phyloP scores from a whole-genome alignment of 352 stramenopile genomes.

The Pilasporangium apinafurcum region DNA sequence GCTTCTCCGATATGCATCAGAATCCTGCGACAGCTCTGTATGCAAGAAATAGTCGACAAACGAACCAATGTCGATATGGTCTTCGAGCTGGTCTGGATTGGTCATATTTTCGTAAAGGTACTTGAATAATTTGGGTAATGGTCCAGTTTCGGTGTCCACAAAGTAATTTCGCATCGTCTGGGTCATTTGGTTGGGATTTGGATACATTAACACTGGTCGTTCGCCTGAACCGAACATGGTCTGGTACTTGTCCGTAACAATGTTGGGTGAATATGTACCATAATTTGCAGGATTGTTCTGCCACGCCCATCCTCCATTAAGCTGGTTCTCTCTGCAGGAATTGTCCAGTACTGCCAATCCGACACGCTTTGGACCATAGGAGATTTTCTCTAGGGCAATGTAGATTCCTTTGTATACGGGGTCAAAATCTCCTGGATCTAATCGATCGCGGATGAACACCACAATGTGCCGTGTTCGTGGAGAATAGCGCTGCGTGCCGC shows the following conservation, averaged over 20 bases:
- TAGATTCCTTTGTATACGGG: conserved; percentile 63
- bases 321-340: conserved; percentile 25
- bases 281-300: conserved; percentile 68
- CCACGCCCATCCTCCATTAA: conserved; percentile 73
- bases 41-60: conserved; percentile 73
- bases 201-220: conserved; percentile 41
- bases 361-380: conserved; percentile 65
- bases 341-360: conserved; percentile 46
- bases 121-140: conserved; percentile 47
- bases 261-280: conserved; percentile 34
- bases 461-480: conserved; percentile 53
- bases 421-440: conserved; percentile 14
- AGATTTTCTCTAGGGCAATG: conserved; percentile 67
- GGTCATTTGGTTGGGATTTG: conserved; percentile 26
- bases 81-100: conserved; percentile 29
- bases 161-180: conserved; percentile 67
- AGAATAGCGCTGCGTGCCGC: conserved; percentile 60
- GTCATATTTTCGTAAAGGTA: conserved; percentile 66
- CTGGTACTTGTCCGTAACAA: conserved; percentile 51
- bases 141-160: conserved; percentile 33
- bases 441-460: conserved; percentile 51
- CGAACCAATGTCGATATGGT: conserved; percentile 54
- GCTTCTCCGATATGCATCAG: conserved; percentile 53
- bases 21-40: conserved; percentile 55
- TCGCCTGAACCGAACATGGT: conserved; percentile 45